These are phyloP conservation scores for Glycine latifolia DNA, from an alignment of 306 rosid genomes.

Conservation along the genomic window DNA sequence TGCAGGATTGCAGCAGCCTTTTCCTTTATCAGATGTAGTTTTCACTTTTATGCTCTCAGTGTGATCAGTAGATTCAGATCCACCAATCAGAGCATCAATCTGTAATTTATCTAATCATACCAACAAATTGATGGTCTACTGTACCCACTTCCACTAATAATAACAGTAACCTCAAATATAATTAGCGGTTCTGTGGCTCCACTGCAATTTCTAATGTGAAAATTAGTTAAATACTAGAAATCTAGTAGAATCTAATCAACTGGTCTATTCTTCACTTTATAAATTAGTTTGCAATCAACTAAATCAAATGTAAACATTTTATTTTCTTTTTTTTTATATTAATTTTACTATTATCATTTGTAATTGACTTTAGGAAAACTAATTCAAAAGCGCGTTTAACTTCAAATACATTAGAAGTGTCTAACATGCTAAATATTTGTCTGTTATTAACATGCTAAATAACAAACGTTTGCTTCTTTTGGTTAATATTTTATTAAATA, in stretches of 20 bases:
- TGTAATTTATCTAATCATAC: constrained; percentile 38
- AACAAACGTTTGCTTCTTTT: background rate
- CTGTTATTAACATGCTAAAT: background rate
- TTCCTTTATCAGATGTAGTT: constrained; percentile 38
- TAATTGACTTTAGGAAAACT: background rate
- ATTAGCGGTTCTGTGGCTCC: background rate
- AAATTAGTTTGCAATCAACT: too few relatives aligned
- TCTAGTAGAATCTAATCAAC: background rate
- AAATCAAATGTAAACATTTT: constrained; percentile 1
- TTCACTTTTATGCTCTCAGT: constrained; percentile 25
- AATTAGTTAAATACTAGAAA: constrained; percentile 19
- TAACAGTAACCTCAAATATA: background rate
- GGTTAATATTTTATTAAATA: background rate
- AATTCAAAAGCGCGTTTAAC: constrained; percentile 32
- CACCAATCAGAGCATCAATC: constrained; percentile 52
- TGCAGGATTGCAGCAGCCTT: constrained; percentile 39
- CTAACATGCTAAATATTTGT: background rate
- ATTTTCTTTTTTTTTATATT: background rate
- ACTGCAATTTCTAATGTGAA: constrained; percentile 7
- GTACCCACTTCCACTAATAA: constrained; percentile 1
- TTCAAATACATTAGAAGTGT: constrained; percentile 6
- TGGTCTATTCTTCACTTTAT: constrained; percentile 25
- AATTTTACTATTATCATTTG: background rate
- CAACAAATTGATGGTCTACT: constrained; percentile 32
- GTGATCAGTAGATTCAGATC: constrained; percentile 66